Conservation (phyloP, 352 stramenopile genomes). For the Ophiocytium majus region DNA sequence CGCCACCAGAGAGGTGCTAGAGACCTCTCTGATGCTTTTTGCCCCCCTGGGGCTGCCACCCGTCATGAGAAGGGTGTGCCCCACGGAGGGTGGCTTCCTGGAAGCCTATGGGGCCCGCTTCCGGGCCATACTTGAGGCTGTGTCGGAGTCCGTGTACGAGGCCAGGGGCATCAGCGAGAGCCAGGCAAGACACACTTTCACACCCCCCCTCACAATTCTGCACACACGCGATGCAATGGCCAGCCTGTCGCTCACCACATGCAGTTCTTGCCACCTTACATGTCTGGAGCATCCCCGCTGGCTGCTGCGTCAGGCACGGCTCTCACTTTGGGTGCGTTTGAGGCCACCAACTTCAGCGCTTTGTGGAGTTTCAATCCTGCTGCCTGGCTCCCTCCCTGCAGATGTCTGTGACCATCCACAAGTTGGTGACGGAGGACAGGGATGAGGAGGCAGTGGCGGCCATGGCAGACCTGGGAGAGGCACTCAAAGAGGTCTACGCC, state of each 20-base stretch:
- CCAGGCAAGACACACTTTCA: too few species aligned
- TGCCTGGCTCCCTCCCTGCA: background rate
- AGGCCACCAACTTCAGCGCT: too few species aligned
- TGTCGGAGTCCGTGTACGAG: constrained; percentile 39
- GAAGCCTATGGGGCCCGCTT: constrained; percentile 38
- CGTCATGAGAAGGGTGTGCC: background rate
- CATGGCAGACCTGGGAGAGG: constrained; percentile 28
- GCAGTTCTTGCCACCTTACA: too few species aligned
- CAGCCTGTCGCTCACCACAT: too few species aligned
- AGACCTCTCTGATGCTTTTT: constrained; percentile 32
- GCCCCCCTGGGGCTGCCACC: constrained; percentile 36
- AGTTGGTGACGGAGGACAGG: constrained; percentile 38
- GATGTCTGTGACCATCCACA: constrained; percentile 47
- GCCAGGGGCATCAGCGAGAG: constrained; percentile 36
- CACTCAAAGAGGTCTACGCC: constrained; percentile 29
- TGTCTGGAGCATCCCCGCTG: background rate
- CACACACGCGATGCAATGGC: too few species aligned
- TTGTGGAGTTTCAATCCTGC: too few species aligned
- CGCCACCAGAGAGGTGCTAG: constrained; percentile 29
- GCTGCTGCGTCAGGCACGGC: background rate
- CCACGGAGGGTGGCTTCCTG: constrained; percentile 36
- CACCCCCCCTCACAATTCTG: too few species aligned
- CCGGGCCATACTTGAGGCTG: constrained; percentile 36
- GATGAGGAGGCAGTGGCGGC: constrained; percentile 30
- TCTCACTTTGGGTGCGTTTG: background rate